These are phyloP conservation scores for Melanopsichium pennsylvanicum DNA, from an alignment of 1,284 basidiomycete species.

Conservation along the genomic window DNA sequence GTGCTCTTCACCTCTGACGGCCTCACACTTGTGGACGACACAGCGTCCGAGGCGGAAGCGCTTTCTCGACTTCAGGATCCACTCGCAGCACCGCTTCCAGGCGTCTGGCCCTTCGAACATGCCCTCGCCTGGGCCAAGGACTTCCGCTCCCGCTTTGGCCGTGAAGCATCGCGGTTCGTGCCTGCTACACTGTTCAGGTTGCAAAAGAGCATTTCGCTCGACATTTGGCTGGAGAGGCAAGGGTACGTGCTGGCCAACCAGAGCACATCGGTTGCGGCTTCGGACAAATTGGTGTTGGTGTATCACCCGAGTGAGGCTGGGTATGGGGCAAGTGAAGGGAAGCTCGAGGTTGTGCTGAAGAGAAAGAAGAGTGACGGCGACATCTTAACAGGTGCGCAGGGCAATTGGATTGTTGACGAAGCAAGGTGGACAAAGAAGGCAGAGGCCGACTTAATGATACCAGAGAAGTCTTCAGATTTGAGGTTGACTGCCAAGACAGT, in stretches of 20 bases:
- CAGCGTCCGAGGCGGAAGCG: constrained; percentile 19
- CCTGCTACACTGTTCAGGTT: constrained; percentile 34
- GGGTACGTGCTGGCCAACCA: constrained; percentile 5
- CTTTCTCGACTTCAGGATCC: constrained; percentile 25
- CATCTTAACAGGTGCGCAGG: constrained; percentile 1
- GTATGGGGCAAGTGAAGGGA: constrained; percentile 1
- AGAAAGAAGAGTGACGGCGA: constrained; percentile 3
- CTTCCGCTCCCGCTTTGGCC: constrained; percentile 24
- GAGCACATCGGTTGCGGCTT: neutral
- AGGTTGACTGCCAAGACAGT: constrained; percentile 11
- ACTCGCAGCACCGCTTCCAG: constrained; percentile 27
- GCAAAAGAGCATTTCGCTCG: constrained; percentile 31
- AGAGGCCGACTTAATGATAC: constrained; percentile 26
- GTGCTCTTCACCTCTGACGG: constrained; percentile 22
- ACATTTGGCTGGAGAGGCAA: constrained; percentile 33
- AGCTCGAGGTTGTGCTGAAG: constrained; percentile 16
- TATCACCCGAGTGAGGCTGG: constrained; percentile 15
- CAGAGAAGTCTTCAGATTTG: constrained; percentile 27
- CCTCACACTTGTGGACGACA: constrained; percentile 25
- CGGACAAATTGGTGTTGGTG: constrained; percentile 12
- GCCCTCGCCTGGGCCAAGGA: constrained; percentile 18
- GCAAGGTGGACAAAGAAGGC: constrained; percentile 19
- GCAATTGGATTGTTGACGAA: constrained; percentile 4
- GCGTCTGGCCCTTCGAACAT: constrained; percentile 28
- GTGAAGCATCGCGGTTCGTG: constrained; percentile 33